phyloP scores from a whole-genome alignment of 2,329 filamentous ascomycete species.

The Calonectria pseudoturangicola region DNA sequence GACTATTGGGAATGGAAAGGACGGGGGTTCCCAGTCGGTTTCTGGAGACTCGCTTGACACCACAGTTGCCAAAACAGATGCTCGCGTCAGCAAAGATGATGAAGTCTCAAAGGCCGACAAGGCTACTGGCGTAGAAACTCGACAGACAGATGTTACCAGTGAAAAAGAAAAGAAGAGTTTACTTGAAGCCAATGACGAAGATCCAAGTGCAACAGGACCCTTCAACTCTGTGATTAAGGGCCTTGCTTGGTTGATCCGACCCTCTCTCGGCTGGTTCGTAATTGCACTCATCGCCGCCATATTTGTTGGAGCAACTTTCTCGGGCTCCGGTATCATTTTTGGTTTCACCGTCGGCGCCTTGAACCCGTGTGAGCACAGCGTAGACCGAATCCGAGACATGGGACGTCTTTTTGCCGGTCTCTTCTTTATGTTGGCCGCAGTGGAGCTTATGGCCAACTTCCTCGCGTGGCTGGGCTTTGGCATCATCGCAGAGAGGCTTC shows the following conservation, averaged over 20 bases:
- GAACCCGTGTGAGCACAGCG: slow-evolving; percentile 66
- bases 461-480: slow-evolving; percentile 71
- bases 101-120: slow-evolving; percentile 34
- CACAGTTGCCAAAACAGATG: slow-evolving; percentile 43
- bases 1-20: slow-evolving; percentile 56
- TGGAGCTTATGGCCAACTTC: slow-evolving; percentile 71
- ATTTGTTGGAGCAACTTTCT: slow-evolving; percentile 73
- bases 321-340: slow-evolving; percentile 71
- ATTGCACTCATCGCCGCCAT: slow-evolving; percentile 64
- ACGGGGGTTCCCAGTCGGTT: slow-evolving; percentile 52
- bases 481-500: slow-evolving; percentile 74
- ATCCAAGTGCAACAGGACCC: slow-evolving; percentile 62
- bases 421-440: slow-evolving; percentile 71
- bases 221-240: slow-evolving; percentile 61
- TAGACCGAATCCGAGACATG: slow-evolving; percentile 59
- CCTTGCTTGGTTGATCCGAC: slow-evolving; percentile 61
- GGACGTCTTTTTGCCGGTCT: slow-evolving; percentile 71
- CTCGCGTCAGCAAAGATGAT: slow-evolving; percentile 33
- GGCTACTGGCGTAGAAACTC: slow-evolving; percentile 19
- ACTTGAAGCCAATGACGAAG: slow-evolving; percentile 57
- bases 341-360: slow-evolving; percentile 63
- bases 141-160: background rate
- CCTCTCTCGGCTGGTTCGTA: slow-evolving; percentile 61
- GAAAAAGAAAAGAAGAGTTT: slow-evolving; percentile 38
- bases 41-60: slow-evolving; percentile 49